Base-by-base conservation (phyloP, 2,329 filamentous ascomycete genomes). In the Pseudopithomyces chartarum region DNA sequence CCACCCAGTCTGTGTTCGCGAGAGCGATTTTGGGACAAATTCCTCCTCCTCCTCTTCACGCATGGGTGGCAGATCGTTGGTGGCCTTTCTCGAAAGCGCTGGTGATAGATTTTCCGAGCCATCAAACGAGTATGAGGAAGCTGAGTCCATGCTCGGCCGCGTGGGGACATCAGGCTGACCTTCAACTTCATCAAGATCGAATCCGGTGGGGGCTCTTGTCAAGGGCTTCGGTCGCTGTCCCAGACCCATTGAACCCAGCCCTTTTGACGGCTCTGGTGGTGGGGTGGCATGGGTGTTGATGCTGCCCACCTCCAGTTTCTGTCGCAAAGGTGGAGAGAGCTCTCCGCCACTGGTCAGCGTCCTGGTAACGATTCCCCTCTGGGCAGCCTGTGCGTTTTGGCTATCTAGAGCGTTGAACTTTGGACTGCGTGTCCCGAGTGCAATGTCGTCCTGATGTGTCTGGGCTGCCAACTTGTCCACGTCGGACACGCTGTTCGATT, bases 1-100 rank as follows among this genome's bases (percentile, higher is more conserved):
- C 59, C 73, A 73, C 19, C 85, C 85, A 0, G 87, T 89, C 70
- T 86, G 84, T 1, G 82, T 83, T 39, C 86, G 80, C 56, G 80
- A 79, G 52, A 89, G 75, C 6, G 83, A 78, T 33, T 79, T 80
- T 1, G 86, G 85, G 57, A 74, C 70, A 67, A 87, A 87, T 45
- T 79, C 76, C 44, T 80, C 79, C 45, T 80, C 79, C 38, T 76
- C 74, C 48, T 77, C 74, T 54, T 67, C 76, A 56, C 61, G 58
- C 1, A 64, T 73, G 15, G 72, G 65, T n/a, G 70, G 63, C n/a
- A 69, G 56, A 7, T 59, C 64, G 38, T 40, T 40, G 2, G 70
- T 64, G 23, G 62, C 57, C 56, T 65, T 70, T 55, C 58, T 60
- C 47, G 66, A 54, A 4, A 59, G 22, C 6, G 68, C 59, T 2